Conservation (phyloP, 2,329 filamentous ascomycete species). For the Macrophomina tecta region DNA sequence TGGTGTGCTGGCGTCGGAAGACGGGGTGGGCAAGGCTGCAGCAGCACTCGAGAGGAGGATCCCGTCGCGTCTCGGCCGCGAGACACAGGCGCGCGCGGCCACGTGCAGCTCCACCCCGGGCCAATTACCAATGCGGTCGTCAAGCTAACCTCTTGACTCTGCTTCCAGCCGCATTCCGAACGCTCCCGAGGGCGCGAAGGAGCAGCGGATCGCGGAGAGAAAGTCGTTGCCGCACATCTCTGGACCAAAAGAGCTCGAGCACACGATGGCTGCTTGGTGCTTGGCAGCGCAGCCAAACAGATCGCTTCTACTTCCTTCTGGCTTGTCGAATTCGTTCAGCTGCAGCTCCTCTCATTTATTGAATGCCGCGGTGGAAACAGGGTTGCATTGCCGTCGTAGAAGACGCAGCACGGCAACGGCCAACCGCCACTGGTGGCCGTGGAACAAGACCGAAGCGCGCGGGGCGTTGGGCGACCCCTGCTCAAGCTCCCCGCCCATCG, state of each 20-base stretch:
- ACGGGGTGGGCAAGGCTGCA: neutral
- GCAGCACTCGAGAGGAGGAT: neutral
- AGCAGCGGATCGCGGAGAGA: too few relatives aligned
- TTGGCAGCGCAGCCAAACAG: too few relatives aligned
- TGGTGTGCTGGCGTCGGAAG: neutral
- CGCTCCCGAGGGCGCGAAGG: too few relatives aligned
- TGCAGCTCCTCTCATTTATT: too few relatives aligned
- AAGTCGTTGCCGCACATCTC: too few relatives aligned
- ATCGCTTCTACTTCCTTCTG: too few relatives aligned
- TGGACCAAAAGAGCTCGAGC: too few relatives aligned
- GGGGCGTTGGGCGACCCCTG: slow-evolving; percentile 1
- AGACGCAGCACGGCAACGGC: neutral
- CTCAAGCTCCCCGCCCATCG: slow-evolving; percentile 18
- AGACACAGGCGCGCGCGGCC: slow-evolving; percentile 4
- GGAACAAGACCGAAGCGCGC: slow-evolving; percentile 8
- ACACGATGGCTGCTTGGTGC: too few relatives aligned
- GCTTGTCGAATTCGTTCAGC: too few relatives aligned
- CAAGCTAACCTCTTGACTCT: too few relatives aligned
- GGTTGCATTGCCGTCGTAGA: neutral
- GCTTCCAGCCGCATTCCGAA: too few relatives aligned
- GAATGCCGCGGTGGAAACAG: too few relatives aligned
- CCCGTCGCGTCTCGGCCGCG: slow-evolving; percentile 14
- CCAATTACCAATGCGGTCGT: neutral
- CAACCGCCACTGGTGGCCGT: neutral
- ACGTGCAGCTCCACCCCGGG: neutral